Evolutionary conservation across 2,329 filamentous ascomycete genomes (phyloP).

Genomic region (Cadophora luteo-olivacea): DNA sequence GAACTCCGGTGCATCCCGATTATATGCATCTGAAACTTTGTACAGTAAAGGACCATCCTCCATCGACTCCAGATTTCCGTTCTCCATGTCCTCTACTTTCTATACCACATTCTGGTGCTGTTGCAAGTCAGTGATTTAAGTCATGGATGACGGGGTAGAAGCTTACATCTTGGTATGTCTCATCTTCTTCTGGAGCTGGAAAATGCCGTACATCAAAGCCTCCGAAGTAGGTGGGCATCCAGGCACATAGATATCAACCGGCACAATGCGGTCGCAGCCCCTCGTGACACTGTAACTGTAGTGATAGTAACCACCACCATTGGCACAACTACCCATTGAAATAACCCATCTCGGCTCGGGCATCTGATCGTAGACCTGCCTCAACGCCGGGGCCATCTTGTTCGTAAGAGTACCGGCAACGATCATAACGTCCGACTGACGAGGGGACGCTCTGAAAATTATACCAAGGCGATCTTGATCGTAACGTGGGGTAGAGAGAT

Average conservation of each 20-base stretch:
- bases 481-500: slow-evolving; percentile 85
- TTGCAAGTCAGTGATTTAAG: slow-evolving; percentile 48
- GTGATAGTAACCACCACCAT: slow-evolving; percentile 87
- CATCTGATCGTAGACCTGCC: slow-evolving; percentile 96
- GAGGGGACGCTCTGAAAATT: slow-evolving; percentile 87
- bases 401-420: slow-evolving; percentile 92
- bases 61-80: neutral
- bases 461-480: slow-evolving; percentile 89
- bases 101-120: slow-evolving; percentile 58
- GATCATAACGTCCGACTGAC: slow-evolving; percentile 92
- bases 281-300: slow-evolving; percentile 82
- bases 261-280: slow-evolving; percentile 78
- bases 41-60: slow-evolving; percentile 35
- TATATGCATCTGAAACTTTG: slow-evolving; percentile 40
- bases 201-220: slow-evolving; percentile 68
- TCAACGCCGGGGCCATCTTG: slow-evolving; percentile 92
- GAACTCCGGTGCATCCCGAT: slow-evolving; percentile 38
- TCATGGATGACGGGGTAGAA: neutral
- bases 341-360: slow-evolving; percentile 87
- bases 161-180: slow-evolving; percentile 52
- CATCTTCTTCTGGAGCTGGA: slow-evolving; percentile 50
- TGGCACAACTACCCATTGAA: slow-evolving; percentile 85
- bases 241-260: slow-evolving; percentile 81
- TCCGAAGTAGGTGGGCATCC: slow-evolving; percentile 71
- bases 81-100: slow-evolving; percentile 52